Evolutionary conservation across 2,329 filamentous ascomycete genomes (phyloP).

Genomic region (Emmonsiellopsis sp.): DNA sequence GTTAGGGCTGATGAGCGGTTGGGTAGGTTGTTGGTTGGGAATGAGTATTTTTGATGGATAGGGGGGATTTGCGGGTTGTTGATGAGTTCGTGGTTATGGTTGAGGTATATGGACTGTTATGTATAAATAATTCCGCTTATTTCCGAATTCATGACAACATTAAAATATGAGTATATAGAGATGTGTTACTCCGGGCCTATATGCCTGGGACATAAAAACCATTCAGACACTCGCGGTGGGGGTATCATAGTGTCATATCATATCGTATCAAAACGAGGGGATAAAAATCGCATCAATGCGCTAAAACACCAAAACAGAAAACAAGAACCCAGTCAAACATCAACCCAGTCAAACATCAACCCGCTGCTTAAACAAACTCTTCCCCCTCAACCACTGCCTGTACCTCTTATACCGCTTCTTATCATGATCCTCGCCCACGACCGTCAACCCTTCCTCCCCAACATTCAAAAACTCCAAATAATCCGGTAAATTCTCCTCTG

Average conservation of each 20-base stretch:
- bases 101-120: too few relatives aligned
- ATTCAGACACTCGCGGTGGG: too few relatives aligned
- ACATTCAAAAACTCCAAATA: conserved; percentile 71
- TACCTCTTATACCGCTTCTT: conserved; percentile 98
- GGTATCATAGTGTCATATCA: too few relatives aligned
- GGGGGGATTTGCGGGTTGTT: neutral
- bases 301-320: neutral
- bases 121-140: too few relatives aligned
- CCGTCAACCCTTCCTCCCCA: conserved; percentile 74
- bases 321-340: conserved; percentile 20
- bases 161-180: too few relatives aligned
- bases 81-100: too few relatives aligned
- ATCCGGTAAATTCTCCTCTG: conserved; percentile 58
- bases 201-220: too few relatives aligned
- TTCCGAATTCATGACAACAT: too few relatives aligned
- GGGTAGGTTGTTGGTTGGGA: conserved; percentile 16
- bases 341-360: conserved; percentile 42
- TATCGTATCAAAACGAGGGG: too few relatives aligned
- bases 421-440: conserved; percentile 71
- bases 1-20: conserved; percentile 27
- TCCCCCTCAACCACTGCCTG: conserved; percentile 85
- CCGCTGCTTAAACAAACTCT: conserved; percentile 91
- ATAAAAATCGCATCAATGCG: too few relatives aligned
- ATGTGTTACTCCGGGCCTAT: too few relatives aligned
- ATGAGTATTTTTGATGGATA: neutral